Percentiles rank a stretch among this genome's conserved stretches.
Conservation (phyloP, 306 rosid species). For the Mimosa pudica region DNA sequence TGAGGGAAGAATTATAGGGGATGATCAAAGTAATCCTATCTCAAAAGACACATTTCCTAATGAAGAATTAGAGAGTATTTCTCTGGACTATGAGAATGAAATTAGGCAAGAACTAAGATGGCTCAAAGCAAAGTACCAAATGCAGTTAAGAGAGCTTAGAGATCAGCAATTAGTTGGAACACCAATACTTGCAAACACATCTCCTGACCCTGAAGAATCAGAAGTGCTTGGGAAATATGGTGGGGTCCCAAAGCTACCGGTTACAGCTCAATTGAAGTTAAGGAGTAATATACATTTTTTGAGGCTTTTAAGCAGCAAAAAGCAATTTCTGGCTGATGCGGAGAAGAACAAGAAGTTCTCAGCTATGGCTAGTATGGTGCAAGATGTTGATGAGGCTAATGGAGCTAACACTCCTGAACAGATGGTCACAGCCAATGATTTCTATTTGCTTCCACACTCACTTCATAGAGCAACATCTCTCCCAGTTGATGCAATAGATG, state of each 20-base stretch:
- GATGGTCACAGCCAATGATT: conserved; percentile 61
- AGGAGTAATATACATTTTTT: conserved; percentile 37
- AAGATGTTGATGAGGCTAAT: conserved; percentile 32
- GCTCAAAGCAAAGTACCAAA: conserved; percentile 96
- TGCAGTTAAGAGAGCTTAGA: conserved; percentile 87
- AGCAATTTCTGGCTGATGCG: conserved; percentile 38
- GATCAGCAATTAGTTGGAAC: conserved; percentile 64
- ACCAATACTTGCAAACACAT: conserved; percentile 40
- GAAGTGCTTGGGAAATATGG: conserved; percentile 45
- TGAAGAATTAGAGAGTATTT: conserved; percentile 35
- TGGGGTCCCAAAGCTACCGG: conserved; percentile 36
- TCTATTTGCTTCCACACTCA: conserved; percentile 67
- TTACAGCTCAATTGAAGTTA: conserved; percentile 35
- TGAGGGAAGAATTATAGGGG: conserved; percentile 47
- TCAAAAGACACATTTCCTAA: conserved; percentile 39
- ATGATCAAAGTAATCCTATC: conserved; percentile 42
- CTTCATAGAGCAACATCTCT: conserved; percentile 94
- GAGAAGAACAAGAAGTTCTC: conserved; percentile 36
- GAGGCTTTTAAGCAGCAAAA: conserved; percentile 34
- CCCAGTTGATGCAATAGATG: conserved; percentile 89
- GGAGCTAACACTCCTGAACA: conserved; percentile 51
- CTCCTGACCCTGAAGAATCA: conserved; percentile 39
- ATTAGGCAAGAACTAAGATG: conserved; percentile 95
- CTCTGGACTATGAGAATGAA: conserved; percentile 68
- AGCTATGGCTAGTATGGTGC: conserved; percentile 39